Evolutionary conservation across 83 land plant genomes (phyloP), one percentile per base, ranked within the genome.

Genomic region (Thuja plicata): DNA sequence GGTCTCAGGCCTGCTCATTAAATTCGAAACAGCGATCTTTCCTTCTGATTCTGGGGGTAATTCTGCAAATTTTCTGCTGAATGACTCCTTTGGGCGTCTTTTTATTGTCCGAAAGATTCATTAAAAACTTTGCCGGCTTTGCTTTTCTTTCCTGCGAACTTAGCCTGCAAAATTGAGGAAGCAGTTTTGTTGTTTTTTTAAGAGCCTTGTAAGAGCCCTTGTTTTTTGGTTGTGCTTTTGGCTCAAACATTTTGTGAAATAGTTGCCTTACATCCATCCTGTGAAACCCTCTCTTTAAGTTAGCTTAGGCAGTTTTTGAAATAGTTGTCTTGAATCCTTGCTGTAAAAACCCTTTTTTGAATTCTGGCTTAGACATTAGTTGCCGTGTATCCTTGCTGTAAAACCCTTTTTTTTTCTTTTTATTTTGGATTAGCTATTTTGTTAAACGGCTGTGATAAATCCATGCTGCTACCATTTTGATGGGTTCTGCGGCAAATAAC

Each of bases 401-500:
- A 66, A 66, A 21, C n/a, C 70, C n/a, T 62, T 21, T 62, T 0
- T 24, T 1, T 8, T 5, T 62, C n/a, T 62, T 66, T 62, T 66
- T 27, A 8, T 27, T 66, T 66, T 27, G 0, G 73, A 27, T 27
- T 60, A 66, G 86, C 13, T 48, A 52, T 57, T 66, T 60, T 86
- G 87, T 86, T 43, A 57, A 40, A 60, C 76, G 40, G 76, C 27
- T 86, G 62, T 41, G 1, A 8, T 52, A 74, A 76, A 60, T 55
- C 62, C 62, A 52, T 60, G 87, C 60, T 84, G 34, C 60, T 84
- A n/a, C 19, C n/a, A 27, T 84, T 84, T 52, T 84, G 60, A 86
- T 86, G 87, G 87, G 76, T 60, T 86, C 76, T 86, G 87, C 76
- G 74, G 87, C 46, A 86, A 60, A 86, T 86, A 32, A 32, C 38